Evolutionary conservation across 768 basidiomycete species (phyloP).

Genomic region (Kwoniella shandongensis): DNA sequence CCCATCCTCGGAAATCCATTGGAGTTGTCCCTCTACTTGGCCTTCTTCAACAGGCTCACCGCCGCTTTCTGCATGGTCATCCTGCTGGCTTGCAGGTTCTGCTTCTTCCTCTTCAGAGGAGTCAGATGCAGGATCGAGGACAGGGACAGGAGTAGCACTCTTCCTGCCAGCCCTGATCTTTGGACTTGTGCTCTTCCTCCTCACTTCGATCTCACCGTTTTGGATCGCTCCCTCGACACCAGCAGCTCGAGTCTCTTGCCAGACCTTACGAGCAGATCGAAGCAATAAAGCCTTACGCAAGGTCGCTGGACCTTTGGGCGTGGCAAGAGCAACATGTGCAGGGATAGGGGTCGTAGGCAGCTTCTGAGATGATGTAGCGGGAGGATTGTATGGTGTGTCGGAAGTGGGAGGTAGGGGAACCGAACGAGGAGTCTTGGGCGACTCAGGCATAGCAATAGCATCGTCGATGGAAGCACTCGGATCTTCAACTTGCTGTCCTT

Average conservation of each 20-base stretch:
- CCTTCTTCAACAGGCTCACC: conserved; percentile 13
- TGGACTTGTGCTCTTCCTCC: conserved; percentile 40
- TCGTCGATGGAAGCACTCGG: too few relatives aligned
- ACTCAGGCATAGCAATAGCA: background rate
- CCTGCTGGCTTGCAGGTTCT: background rate
- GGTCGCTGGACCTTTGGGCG: conserved; percentile 36
- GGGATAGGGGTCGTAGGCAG: conserved; percentile 19
- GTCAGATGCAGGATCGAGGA: background rate
- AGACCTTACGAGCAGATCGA: conserved; percentile 45
- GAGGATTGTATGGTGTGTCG: conserved; percentile 34
- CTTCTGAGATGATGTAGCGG: conserved; percentile 2
- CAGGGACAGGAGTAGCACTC: conserved; percentile 18
- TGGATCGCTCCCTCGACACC: conserved; percentile 42
- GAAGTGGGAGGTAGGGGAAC: conserved; percentile 32
- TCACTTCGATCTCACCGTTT: conserved; percentile 24
- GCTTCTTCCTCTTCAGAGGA: background rate
- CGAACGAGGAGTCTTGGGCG: conserved; percentile 31
- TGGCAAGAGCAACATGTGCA: conserved; percentile 28
- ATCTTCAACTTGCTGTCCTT: too few relatives aligned
- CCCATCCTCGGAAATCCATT: conserved; percentile 36
- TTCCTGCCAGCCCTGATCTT: conserved; percentile 15
- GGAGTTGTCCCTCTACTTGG: conserved; percentile 19
- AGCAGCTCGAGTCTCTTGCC: conserved; percentile 33
- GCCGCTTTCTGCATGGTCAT: conserved; percentile 8
- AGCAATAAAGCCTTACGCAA: conserved; percentile 48